phyloP scores from a whole-genome alignment of 495 filamentous ascomycete species.

The Talaromyces proteolyticus region DNA sequence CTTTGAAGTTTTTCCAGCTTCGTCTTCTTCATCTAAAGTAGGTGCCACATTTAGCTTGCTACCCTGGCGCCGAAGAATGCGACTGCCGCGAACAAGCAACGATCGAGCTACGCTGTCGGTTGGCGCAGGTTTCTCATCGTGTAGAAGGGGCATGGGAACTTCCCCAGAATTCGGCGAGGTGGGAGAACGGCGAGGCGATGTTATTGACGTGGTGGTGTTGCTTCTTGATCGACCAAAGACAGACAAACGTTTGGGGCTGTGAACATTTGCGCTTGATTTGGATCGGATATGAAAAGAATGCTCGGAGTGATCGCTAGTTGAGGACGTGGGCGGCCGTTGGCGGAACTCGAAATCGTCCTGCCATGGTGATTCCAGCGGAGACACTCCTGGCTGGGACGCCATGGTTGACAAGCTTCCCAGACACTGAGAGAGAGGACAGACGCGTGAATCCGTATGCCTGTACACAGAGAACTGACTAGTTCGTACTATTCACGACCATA shows the following conservation, averaged over 20 bases:
- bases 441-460: too few species aligned
- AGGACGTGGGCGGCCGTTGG: slow-evolving; percentile 30
- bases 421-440: too few species aligned
- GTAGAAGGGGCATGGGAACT: slow-evolving; percentile 16
- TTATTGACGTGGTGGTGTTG: slow-evolving; percentile 37
- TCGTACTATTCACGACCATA: too few species aligned
- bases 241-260: slow-evolving; percentile 35
- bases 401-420: too few species aligned
- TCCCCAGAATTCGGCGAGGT: slow-evolving; percentile 34
- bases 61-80: slow-evolving; percentile 45
- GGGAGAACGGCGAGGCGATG: slow-evolving; percentile 28
- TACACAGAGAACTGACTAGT: too few species aligned
- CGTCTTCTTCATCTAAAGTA: slow-evolving; percentile 39
- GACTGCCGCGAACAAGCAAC: slow-evolving; percentile 41
- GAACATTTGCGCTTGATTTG: slow-evolving; percentile 29
- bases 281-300: slow-evolving; percentile 34
- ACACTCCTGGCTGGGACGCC: too few species aligned
- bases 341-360: slow-evolving; percentile 7
- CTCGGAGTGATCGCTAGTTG: slow-evolving; percentile 33
- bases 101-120: slow-evolving; percentile 30
- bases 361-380: slow-evolving; percentile 9
- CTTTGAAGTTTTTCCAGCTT: slow-evolving; percentile 26
- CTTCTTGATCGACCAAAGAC: slow-evolving; percentile 39
- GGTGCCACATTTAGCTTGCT: slow-evolving; percentile 44
- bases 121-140: slow-evolving; percentile 28